These are phyloP conservation scores for Penicillium argentinense DNA, from an alignment of 495 filamentous ascomycete genomes.

Conservation along the genomic window DNA sequence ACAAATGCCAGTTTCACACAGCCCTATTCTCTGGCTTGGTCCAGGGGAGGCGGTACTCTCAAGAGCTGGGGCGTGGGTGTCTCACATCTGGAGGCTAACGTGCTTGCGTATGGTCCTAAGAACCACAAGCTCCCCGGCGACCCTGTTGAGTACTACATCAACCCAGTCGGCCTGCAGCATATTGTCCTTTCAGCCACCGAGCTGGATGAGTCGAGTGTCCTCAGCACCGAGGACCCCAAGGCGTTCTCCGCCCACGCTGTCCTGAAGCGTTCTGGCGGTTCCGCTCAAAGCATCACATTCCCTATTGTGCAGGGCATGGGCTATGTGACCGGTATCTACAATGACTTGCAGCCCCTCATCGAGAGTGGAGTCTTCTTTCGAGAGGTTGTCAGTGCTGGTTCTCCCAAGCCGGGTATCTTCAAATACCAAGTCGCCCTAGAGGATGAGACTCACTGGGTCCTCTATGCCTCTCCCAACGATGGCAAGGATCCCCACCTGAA, in stretches of 20 bases:
- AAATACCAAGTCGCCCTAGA: slow-evolving; percentile 75
- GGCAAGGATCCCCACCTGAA: slow-evolving; percentile 48
- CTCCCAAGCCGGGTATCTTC: slow-evolving; percentile 61
- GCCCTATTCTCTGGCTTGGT: slow-evolving; percentile 82
- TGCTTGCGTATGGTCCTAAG: slow-evolving; percentile 61
- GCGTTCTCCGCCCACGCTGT: slow-evolving; percentile 75
- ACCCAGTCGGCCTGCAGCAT: slow-evolving; percentile 79
- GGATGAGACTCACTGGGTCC: slow-evolving; percentile 73
- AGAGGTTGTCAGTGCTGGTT: slow-evolving; percentile 57
- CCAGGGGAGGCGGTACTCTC: slow-evolving; percentile 63
- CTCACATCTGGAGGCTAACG: slow-evolving; percentile 64
- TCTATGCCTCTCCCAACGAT: slow-evolving; percentile 66
- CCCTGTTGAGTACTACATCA: slow-evolving; percentile 70
- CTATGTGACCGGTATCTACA: slow-evolving; percentile 80
- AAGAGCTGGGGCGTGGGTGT: slow-evolving; percentile 76
- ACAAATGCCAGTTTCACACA: slow-evolving; percentile 72
- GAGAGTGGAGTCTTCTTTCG: slow-evolving; percentile 73
- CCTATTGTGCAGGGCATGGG: slow-evolving; percentile 90
- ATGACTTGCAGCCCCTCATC: slow-evolving; percentile 64
- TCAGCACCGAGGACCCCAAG: slow-evolving; percentile 63
- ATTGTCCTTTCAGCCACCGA: slow-evolving; percentile 77
- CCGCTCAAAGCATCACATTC: slow-evolving; percentile 62
- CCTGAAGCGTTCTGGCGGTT: slow-evolving; percentile 53
- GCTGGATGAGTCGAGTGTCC: slow-evolving; percentile 54
- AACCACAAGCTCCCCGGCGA: slow-evolving; percentile 52